A percentile compares a stretch with the other conserved stretches of the same genome.
phyloP scores from a whole-genome alignment of 805 yeast genomes.

The Spathaspora hagerdaliae region DNA sequence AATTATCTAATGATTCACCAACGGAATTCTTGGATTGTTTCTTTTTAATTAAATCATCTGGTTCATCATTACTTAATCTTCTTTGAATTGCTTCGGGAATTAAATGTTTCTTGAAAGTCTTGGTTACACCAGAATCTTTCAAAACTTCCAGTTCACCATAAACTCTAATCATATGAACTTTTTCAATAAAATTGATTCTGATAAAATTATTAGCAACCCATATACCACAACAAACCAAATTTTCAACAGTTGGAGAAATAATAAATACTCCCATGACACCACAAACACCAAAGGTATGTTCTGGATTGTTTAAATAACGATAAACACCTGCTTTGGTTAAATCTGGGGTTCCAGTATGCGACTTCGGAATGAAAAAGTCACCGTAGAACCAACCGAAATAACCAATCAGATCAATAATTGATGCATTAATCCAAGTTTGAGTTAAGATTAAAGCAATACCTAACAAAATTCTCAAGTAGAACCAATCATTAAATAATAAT shows the following conservation, averaged over 20 bases:
- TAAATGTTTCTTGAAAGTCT: slow-evolving; percentile 39
- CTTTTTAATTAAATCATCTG: slow-evolving; percentile 12
- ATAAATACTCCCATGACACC: slow-evolving; percentile 77
- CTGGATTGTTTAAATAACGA: slow-evolving; percentile 79
- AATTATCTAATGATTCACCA: slow-evolving; percentile 44
- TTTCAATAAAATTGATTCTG: slow-evolving; percentile 71
- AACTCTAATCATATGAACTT: slow-evolving; percentile 70
- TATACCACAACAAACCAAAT: slow-evolving; percentile 45
- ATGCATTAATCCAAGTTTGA: slow-evolving; percentile 66
- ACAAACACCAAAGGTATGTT: slow-evolving; percentile 70
- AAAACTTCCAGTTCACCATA: slow-evolving; percentile 64
- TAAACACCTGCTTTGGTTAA: slow-evolving; percentile 78
- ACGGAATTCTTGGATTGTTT: slow-evolving; percentile 31
- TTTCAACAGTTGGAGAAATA: slow-evolving; percentile 49
- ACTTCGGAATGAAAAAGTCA: slow-evolving; percentile 67
- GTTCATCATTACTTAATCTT: slow-evolving; percentile 19
- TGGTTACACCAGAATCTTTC: slow-evolving; percentile 49
- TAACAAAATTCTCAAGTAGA: slow-evolving; percentile 51
- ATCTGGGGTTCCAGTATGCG: slow-evolving; percentile 28
- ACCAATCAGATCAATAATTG: slow-evolving; percentile 68
- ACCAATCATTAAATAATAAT: slow-evolving; percentile 31
- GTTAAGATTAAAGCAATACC: slow-evolving; percentile 54
- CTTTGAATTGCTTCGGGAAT: slow-evolving; percentile 36
- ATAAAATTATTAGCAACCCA: slow-evolving; percentile 67
- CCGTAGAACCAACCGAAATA: slow-evolving; percentile 91